Percentiles rank a stretch among this genome's conserved stretches.
These are phyloP conservation scores for Phragmites australis DNA, from an alignment of 176 grass and related monocot species.

Conservation along the genomic window DNA sequence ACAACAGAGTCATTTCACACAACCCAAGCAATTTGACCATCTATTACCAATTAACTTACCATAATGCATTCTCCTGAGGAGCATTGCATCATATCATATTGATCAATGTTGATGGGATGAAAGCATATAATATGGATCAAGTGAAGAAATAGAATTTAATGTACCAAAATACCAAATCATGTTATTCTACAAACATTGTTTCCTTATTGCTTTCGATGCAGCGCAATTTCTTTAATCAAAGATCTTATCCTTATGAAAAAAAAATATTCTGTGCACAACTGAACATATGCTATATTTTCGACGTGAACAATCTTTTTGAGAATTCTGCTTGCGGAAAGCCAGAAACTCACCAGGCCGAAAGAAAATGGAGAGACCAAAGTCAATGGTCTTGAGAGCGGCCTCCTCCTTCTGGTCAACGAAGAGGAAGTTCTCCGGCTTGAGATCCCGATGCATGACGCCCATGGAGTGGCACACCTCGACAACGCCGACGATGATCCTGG, in stretches of 20 bases:
- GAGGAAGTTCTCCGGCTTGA: constrained; percentile 82
- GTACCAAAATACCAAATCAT: background rate
- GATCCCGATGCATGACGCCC: constrained; percentile 79
- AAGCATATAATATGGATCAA: background rate
- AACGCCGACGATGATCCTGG: constrained; percentile 71
- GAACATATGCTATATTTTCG: background rate
- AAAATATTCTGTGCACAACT: background rate
- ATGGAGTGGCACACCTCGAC: constrained; percentile 77
- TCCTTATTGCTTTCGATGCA: background rate
- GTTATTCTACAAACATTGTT: background rate
- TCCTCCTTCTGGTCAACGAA: constrained; percentile 64
- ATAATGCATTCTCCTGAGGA: background rate
- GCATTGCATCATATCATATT: background rate
- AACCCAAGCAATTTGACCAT: background rate
- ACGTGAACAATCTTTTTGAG: background rate
- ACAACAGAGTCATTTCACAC: background rate
- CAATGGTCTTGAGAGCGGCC: constrained; percentile 70
- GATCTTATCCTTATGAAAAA: background rate
- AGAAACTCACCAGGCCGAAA: constrained; percentile 49
- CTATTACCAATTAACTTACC: background rate
- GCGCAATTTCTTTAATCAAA: background rate
- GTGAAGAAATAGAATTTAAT: background rate
- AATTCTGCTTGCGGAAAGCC: background rate
- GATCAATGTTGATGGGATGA: background rate
- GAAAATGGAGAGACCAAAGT: constrained; percentile 78